Evolutionary conservation across 2,329 filamentous ascomycete genomes (phyloP).

Genomic region (Fusarium tupiense): DNA sequence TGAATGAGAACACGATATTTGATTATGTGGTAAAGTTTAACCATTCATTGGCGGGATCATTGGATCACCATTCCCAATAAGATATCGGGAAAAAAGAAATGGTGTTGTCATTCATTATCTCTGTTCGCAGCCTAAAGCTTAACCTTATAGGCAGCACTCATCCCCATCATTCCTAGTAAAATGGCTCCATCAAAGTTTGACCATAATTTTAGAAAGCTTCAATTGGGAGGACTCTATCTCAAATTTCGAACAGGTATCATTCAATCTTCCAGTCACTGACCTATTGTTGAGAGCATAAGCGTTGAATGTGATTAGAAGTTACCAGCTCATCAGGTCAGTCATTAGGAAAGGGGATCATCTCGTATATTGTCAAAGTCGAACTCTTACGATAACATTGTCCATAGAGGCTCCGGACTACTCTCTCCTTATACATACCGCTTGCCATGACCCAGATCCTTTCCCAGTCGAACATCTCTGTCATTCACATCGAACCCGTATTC

Average conservation of each 20-base stretch:
- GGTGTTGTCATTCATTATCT: no score
- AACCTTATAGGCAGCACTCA: no score
- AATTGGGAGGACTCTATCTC: background rate
- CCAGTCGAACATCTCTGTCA: no score
- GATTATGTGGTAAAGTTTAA: background rate
- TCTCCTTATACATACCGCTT: no score
- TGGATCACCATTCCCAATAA: background rate
- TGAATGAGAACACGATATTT: background rate
- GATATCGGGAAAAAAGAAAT: no score
- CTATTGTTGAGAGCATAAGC: background rate
- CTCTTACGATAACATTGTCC: background rate
- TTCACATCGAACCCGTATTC: background rate
- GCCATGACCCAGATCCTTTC: no score
- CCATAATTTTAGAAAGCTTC: background rate
- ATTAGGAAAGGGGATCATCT: rapidly evolving
- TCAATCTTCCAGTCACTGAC: background rate
- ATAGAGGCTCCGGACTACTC: no score
- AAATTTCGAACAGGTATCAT: background rate
- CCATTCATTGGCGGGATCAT: background rate
- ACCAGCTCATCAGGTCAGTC: rapidly evolving
- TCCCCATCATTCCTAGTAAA: background rate
- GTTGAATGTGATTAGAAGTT: rapidly evolving
- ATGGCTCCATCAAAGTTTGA: background rate
- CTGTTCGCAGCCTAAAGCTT: no score
- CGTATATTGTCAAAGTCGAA: background rate